Base-by-base conservation (phyloP, 768 basidiomycete species). In the Pholiota molesta region DNA sequence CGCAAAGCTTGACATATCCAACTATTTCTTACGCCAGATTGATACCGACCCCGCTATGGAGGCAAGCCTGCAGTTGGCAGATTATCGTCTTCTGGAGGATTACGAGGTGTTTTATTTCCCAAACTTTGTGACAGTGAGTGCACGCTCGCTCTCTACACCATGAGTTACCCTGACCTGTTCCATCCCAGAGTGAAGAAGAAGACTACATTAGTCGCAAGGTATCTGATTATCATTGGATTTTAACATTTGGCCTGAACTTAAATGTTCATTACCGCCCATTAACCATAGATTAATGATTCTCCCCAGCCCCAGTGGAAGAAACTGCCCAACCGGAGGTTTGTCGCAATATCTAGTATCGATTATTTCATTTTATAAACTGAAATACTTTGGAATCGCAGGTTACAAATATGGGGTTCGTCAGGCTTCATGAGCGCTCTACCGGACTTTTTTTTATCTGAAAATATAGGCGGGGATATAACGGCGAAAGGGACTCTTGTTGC, bases 291-390 rank as follows among this genome's bases (percentile, higher is more conserved):
- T 62, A 70, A 75, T 42, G 91, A 91, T 66, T 84, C 88, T 2
- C 90, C 94, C n/a, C 86, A 85, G 67, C 87, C 85, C 28, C 90
- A 85, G 71, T 96, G 94, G 94, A 95, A 89, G 72, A 83, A 80
- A 13, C 78, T 93, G 11, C 78, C 83, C 4, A 90, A 90, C 65
- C 82, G 92, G 60, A 81, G 93, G 86, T 87, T 69, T 66, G 85
- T 76, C 52, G 21, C 8, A 5, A 16, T 44, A 23, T 31, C 13
- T 35, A 29, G 17, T 47, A 44, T 37, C 31, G 33, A 13, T 13
- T 42, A 60, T 26, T 19, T 53, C 26, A n/a, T 52, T 23, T 37
- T 35, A 28, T 17, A 29, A 31, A 53, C 26, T 16, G 13, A 54
- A 19, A 60, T 35, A 45, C 21, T 33, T 35, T 33, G 19, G 31